Conservation (phyloP, 805 yeast genomes). For the Metahyphopichia silvanorum region DNA sequence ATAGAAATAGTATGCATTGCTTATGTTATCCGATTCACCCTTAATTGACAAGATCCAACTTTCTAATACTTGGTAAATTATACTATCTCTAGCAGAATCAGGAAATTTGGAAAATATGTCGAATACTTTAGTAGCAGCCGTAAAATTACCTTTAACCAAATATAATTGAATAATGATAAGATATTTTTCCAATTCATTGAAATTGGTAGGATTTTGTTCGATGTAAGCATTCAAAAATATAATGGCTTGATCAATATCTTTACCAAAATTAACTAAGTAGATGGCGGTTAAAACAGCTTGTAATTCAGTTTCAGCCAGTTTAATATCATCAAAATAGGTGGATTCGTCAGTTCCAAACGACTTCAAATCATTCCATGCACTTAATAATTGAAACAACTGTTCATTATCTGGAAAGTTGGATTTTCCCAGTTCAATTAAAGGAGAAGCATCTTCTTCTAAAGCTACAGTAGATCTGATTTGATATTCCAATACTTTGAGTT, state of each 20-base stretch:
- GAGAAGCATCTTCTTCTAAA: constrained; percentile 35
- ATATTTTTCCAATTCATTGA: constrained; percentile 38
- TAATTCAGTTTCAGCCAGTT: constrained; percentile 30
- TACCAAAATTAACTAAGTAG: constrained; percentile 33
- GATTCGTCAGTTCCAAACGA: constrained; percentile 42
- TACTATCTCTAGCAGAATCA: constrained; percentile 51
- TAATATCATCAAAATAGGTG: constrained; percentile 40
- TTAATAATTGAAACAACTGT: constrained; percentile 31
- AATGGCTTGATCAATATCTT: constrained; percentile 37
- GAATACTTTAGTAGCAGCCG: constrained; percentile 31
- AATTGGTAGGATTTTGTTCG: constrained; percentile 13
- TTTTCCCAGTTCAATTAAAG: constrained; percentile 34
- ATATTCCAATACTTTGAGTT: constrained; percentile 36
- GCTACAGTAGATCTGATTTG: constrained; percentile 40
- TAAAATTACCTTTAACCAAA: constrained; percentile 33
- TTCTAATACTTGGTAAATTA: constrained; percentile 75
- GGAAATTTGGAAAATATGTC: constrained; percentile 31
- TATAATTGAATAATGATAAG: constrained; percentile 39
- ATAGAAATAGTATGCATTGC: constrained; percentile 53
- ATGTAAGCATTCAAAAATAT: constrained; percentile 25
- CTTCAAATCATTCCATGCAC: constrained; percentile 42
- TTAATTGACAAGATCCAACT: constrained; percentile 52
- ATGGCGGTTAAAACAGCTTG: constrained; percentile 40
- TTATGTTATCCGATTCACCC: constrained; percentile 41
- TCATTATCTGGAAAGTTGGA: constrained; percentile 31